Evolutionary conservation across 1,284 basidiomycete genomes (phyloP).

Genomic region (Papiliotrema laurentii): DNA sequence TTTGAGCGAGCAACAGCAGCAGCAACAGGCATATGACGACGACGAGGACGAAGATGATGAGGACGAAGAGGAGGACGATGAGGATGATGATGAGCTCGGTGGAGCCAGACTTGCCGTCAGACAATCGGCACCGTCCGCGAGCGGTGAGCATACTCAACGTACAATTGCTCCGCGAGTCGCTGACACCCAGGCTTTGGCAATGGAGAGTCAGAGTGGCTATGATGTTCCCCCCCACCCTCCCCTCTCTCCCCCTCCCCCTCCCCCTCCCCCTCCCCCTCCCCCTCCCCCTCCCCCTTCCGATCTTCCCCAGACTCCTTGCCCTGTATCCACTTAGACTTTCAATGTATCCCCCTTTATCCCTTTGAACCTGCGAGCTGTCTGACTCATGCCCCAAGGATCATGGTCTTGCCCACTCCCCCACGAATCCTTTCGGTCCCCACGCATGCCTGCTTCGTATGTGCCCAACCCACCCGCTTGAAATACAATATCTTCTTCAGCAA

Average conservation of each 20-base stretch:
- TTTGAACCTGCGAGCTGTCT: too few relatives aligned
- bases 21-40: conserved; percentile 9
- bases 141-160: conserved; percentile 1
- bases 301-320: neutral
- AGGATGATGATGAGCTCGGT: conserved; percentile 34
- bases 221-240: neutral
- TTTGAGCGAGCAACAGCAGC: conserved; percentile 21
- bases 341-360: too few relatives aligned
- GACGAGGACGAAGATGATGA: conserved; percentile 27
- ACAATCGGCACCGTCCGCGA: neutral
- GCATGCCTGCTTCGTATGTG: too few relatives aligned
- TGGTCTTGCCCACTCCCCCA: too few relatives aligned
- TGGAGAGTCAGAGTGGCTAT: conserved; percentile 11
- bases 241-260: neutral
- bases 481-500: too few relatives aligned
- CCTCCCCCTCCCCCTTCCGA: neutral
- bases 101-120: conserved; percentile 26
- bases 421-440: too few relatives aligned
- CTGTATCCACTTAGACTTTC: too few relatives aligned
- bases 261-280: neutral
- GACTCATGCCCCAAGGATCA: too few relatives aligned
- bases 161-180: neutral
- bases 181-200: neutral
- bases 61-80: conserved; percentile 30
- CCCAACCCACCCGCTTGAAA: too few relatives aligned